Conservation (phyloP, 108 stramenopile species). For the Bacterosira constricta region DNA sequence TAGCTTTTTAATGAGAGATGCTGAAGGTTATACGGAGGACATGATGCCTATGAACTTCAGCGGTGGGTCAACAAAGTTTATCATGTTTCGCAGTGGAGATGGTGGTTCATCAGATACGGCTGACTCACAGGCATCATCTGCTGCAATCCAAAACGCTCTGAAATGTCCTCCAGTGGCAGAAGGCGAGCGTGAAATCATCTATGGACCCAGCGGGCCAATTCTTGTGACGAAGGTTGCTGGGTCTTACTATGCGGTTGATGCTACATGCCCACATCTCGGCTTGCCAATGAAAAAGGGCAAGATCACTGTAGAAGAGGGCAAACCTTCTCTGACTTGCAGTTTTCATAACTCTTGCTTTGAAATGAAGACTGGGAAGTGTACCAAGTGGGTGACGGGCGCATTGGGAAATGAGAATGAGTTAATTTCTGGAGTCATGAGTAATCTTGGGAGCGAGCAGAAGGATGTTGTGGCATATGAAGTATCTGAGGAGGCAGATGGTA, state of each 20-base stretch:
- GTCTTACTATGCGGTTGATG: slow-evolving; percentile 46
- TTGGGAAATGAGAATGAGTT: slow-evolving; percentile 43
- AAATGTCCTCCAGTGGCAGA: slow-evolving; percentile 30
- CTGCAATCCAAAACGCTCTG: slow-evolving; percentile 2
- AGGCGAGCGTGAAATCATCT: slow-evolving; percentile 40
- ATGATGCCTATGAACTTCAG: slow-evolving; percentile 83
- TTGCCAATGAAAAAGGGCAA: slow-evolving; percentile 58
- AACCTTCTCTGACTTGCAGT: slow-evolving; percentile 40
- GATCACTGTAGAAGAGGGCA: slow-evolving; percentile 34
- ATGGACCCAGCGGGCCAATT: slow-evolving; percentile 39
- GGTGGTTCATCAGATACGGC: not conserved
- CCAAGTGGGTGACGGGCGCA: slow-evolving; percentile 46
- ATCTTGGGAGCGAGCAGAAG: slow-evolving; percentile 37
- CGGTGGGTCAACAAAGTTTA: slow-evolving; percentile 80
- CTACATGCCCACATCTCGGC: slow-evolving; percentile 53
- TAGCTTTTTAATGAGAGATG: slow-evolving; percentile 83
- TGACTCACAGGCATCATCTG: not conserved
- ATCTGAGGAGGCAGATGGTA: slow-evolving; percentile 32
- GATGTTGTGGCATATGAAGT: slow-evolving; percentile 37
- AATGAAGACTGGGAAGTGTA: slow-evolving; percentile 41
- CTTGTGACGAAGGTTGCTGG: slow-evolving; percentile 48
- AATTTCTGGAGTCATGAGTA: slow-evolving; percentile 48
- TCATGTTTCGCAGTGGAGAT: slow-evolving; percentile 60
- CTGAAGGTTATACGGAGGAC: slow-evolving; percentile 72
- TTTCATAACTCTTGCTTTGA: slow-evolving; percentile 54